A percentile compares a stretch with the other conserved stretches of the same genome.
These are phyloP conservation scores for Blastocrithidia nonstop DNA, from an alignment of 208 protist species.

Conservation along the genomic window DNA sequence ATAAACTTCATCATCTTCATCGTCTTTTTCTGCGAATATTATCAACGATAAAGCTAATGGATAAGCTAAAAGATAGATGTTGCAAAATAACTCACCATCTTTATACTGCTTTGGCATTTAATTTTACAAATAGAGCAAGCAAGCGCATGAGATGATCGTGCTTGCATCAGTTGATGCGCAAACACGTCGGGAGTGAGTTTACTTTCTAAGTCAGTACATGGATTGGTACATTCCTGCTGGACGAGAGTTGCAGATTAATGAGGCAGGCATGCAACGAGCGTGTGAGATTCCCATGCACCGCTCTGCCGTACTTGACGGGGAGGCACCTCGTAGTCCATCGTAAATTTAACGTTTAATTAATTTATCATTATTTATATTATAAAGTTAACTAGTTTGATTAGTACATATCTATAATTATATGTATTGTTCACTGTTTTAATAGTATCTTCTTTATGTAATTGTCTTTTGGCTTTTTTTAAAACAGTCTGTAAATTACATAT, in stretches of 20 bases:
- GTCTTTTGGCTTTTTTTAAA: neutral
- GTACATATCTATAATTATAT: neutral
- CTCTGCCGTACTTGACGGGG: conserved; percentile 38
- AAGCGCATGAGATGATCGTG: conserved; percentile 19
- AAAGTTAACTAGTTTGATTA: too few species aligned
- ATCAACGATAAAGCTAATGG: neutral
- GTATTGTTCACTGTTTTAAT: too few species aligned
- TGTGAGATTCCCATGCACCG: conserved; percentile 16
- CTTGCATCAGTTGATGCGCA: conserved; percentile 13
- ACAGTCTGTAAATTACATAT: neutral
- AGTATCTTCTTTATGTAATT: neutral
- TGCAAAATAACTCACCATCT: too few species aligned
- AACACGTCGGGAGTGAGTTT: conserved; percentile 44
- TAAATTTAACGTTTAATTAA: neutral
- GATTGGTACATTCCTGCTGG: conserved; percentile 36
- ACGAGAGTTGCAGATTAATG: conserved; percentile 33
- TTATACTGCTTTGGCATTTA: too few species aligned
- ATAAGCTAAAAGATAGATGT: too few species aligned
- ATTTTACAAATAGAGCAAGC: too few species aligned
- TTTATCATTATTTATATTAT: neutral
- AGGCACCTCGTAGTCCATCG: conserved; percentile 33
- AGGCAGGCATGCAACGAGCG: conserved; percentile 15
- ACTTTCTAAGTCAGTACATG: conserved; percentile 47
- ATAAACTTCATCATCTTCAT: conserved; percentile 29
- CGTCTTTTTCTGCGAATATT: neutral